A percentile compares a stretch with the other conserved stretches of the same genome.
These are phyloP conservation scores for Triticum timopheevii DNA, from an alignment of 176 grass and related monocot genomes.

Conservation along the genomic window DNA sequence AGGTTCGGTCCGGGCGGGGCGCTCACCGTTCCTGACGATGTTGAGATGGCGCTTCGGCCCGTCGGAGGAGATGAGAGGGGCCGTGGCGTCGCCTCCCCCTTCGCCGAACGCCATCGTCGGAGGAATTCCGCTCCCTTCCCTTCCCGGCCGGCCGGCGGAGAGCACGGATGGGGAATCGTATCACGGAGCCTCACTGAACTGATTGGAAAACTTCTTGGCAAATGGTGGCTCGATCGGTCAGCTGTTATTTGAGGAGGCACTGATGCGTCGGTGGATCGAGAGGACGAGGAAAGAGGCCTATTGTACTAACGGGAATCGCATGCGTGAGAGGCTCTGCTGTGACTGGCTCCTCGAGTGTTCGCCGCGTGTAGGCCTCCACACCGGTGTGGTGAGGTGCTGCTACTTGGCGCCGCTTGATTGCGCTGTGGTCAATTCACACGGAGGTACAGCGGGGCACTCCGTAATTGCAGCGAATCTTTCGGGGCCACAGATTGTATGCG, in stretches of 20 bases:
- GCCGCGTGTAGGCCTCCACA: neutral
- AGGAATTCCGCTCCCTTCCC: neutral
- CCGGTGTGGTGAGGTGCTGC: neutral
- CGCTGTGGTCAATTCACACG: neutral
- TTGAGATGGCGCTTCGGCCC: constrained; percentile 11
- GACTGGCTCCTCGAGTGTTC: neutral
- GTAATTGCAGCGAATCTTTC: neutral
- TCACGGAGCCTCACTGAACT: neutral
- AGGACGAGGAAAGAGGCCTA: neutral
- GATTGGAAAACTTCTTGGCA: neutral
- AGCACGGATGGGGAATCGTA: neutral
- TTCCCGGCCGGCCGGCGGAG: neutral
- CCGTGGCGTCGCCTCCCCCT: constrained; percentile 16
- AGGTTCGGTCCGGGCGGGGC: neutral
- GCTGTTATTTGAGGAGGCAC: neutral
- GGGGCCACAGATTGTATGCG: neutral
- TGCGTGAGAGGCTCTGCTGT: neutral
- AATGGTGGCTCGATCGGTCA: neutral
- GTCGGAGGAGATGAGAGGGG: constrained; percentile 36
- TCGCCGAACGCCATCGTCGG: constrained; percentile 45
- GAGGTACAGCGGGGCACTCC: neutral
- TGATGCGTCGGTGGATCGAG: neutral
- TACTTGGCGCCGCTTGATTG: constrained; percentile 5
- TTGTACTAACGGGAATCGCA: neutral
- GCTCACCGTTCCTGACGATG: constrained; percentile 40